These are phyloP conservation scores for Immersiporthe knoxdaviesiana DNA, from an alignment of 2,329 filamentous ascomycete species.

Conservation along the genomic window DNA sequence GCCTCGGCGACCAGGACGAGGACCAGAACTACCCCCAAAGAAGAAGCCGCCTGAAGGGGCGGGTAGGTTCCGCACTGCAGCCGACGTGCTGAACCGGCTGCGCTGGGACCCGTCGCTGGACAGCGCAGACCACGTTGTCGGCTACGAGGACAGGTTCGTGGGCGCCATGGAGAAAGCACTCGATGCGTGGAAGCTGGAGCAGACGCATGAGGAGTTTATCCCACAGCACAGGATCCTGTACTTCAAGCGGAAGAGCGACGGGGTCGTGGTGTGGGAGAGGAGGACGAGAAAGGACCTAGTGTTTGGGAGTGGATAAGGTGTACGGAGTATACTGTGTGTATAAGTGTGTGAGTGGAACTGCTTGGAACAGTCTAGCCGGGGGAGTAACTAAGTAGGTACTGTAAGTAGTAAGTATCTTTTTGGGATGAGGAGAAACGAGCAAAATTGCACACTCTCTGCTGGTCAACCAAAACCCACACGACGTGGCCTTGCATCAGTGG, in stretches of 20 bases:
- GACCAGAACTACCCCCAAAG: conserved; percentile 22
- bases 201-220: conserved; percentile 69
- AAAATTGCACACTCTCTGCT: neutral
- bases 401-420: neutral
- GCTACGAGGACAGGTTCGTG: conserved; percentile 64
- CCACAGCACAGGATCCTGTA: conserved; percentile 67
- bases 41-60: conserved; percentile 39
- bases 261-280: conserved; percentile 60
- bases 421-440: neutral
- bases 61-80: conserved; percentile 57
- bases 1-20: conserved; percentile 20
- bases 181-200: conserved; percentile 62
- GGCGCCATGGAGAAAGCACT: conserved; percentile 58
- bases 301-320: conserved; percentile 54
- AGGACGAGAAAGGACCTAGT: conserved; percentile 55
- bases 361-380: neutral
- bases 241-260: conserved; percentile 59
- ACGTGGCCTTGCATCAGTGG: conserved; percentile 18
- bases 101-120: conserved; percentile 59
- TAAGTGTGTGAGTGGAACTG: neutral
- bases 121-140: conserved; percentile 57
- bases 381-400: neutral
- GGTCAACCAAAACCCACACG: conserved; percentile 9
- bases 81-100: conserved; percentile 62
- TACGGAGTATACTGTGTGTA: too few species aligned